Evolutionary conservation across 371 early-diverging fungal genomes (phyloP).

Genomic region (Nosema muscidifuracis): DNA sequence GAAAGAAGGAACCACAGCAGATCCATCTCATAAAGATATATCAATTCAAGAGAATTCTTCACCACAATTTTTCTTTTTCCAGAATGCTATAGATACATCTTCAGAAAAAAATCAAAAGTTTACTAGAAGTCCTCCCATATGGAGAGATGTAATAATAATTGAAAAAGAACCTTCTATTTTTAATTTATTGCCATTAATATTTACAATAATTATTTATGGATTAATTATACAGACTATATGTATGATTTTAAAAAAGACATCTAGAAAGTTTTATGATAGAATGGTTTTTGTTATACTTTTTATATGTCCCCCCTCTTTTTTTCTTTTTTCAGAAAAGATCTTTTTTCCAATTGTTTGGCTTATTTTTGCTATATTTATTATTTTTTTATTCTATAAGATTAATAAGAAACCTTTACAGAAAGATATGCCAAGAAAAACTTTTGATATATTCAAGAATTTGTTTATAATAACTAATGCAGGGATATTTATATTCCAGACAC

Average conservation of each 20-base stretch:
- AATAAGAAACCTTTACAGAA: slow-evolving; percentile 7
- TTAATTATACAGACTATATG: slow-evolving; percentile 53
- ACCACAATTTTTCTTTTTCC: too few species aligned
- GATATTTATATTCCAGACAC: slow-evolving; percentile 20
- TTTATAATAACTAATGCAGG: slow-evolving; percentile 44
- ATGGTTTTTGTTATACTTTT: slow-evolving; percentile 40
- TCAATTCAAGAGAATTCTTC: too few species aligned
- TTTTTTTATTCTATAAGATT: slow-evolving; percentile 33
- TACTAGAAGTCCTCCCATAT: too few species aligned
- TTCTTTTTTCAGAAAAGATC: slow-evolving; percentile 29
- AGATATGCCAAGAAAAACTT: slow-evolving; percentile 40
- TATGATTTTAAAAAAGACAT: slow-evolving; percentile 47
- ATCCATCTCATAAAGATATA: too few species aligned
- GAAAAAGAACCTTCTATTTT: slow-evolving; percentile 25
- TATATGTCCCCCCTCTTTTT: slow-evolving; percentile 48
- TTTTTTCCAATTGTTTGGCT: slow-evolving; percentile 47
- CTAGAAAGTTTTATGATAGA: slow-evolving; percentile 37
- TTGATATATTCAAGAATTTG: slow-evolving; percentile 36
- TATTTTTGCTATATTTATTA: slow-evolving; percentile 31
- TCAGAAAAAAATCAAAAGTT: not conserved
- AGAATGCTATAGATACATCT: not conserved
- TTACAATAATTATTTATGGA: slow-evolving; percentile 39
- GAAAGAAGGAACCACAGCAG: too few species aligned
- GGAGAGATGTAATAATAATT: slow-evolving; percentile 29
- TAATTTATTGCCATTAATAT: slow-evolving; percentile 33